These are phyloP conservation scores for Artomyces pyxidatus DNA, from an alignment of 768 basidiomycete species.

Conservation along the genomic window DNA sequence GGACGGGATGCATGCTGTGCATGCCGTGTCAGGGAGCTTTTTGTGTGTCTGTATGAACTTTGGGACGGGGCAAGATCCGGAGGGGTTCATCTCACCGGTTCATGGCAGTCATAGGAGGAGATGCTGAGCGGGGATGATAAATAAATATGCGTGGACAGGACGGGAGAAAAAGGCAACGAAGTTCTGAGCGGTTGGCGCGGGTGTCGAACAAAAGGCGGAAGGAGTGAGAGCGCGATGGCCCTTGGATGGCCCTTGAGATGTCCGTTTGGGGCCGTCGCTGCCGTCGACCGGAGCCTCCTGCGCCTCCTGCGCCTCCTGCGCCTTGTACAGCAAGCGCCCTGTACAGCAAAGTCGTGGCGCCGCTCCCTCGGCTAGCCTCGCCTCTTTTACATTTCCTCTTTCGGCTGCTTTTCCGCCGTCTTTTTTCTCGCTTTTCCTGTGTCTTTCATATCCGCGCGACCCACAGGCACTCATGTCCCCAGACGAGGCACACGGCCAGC, in stretches of 20 bases:
- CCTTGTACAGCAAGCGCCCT: too few species aligned
- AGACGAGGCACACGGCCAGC: slow-evolving; percentile 28
- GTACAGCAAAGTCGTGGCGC: too few species aligned
- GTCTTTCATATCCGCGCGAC: slow-evolving; percentile 19
- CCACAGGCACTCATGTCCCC: too few species aligned
- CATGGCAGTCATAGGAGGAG: not conserved
- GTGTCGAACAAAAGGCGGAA: too few species aligned
- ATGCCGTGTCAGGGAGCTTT: not conserved
- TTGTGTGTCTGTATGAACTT: slow-evolving; percentile 1
- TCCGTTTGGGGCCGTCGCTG: too few species aligned
- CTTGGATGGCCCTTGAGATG: too few species aligned
- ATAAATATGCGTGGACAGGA: not conserved
- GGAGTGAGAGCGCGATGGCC: too few species aligned
- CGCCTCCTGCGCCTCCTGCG: too few species aligned
- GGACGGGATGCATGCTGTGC: not conserved
- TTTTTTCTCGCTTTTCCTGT: not conserved
- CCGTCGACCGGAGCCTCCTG: too few species aligned
- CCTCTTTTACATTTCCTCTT: not conserved
- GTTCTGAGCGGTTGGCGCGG: not conserved
- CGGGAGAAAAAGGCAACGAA: not conserved
- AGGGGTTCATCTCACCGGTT: not conserved
- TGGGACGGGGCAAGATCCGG: not conserved
- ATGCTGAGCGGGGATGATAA: not conserved
- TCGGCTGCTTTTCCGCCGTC: not conserved
- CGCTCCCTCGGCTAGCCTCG: too few species aligned